Base-by-base conservation (phyloP, 1,139 yeast species). In the Blastobotrys raffinosifermentans region DNA sequence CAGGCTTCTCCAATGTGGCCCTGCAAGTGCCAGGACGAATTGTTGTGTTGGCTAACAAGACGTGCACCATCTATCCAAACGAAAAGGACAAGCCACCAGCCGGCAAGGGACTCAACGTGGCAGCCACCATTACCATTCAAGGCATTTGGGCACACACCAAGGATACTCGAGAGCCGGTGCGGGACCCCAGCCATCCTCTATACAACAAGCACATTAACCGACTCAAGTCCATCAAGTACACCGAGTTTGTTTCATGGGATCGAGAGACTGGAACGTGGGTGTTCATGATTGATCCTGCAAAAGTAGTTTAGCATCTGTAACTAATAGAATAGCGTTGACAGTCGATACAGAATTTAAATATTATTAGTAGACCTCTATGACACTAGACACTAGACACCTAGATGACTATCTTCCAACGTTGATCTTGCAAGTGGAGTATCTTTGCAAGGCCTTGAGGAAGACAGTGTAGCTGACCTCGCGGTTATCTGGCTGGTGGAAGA, bases 401-500 rank as follows among this genome's bases (percentile, higher is more conserved):
- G n/a, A n/a, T n/a, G 13, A 9, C 41, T 45, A 83, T 58, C 80
- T 79, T 7, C 98, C 98, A 39, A 89, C 76, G 56, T 91, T 91
- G 50, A 85, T 77, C 62, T 87, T 87, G 55, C 94, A 81, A 17
- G 73, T 70, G 6, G 96, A 72, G 56, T 75, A 91, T 51, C 76
- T 79, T 49, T 81, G 85, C 49, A 91, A 70, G 1, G 94, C 96
- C 47, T 91, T 73, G 37, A 84, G 71, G 57, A 86, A 91, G 13
- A 89, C 93, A 16, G 87, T 83, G 58, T 91, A 91, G 29, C 77
- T 72, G 33, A 87, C 95, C 42, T 75, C 79, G 55, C 84, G 82
- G 58, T 87, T 87, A 55, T 85, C 95, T 6, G 84, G 81, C 53
- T 85, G 91, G 84, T 94, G 84, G 63, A 81, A 89, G 51, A 91